A percentile compares a stretch with the other conserved stretches of the same genome.
Conservation (phyloP, 2,329 filamentous ascomycete species). For the Pseudocercospora cruenta region DNA sequence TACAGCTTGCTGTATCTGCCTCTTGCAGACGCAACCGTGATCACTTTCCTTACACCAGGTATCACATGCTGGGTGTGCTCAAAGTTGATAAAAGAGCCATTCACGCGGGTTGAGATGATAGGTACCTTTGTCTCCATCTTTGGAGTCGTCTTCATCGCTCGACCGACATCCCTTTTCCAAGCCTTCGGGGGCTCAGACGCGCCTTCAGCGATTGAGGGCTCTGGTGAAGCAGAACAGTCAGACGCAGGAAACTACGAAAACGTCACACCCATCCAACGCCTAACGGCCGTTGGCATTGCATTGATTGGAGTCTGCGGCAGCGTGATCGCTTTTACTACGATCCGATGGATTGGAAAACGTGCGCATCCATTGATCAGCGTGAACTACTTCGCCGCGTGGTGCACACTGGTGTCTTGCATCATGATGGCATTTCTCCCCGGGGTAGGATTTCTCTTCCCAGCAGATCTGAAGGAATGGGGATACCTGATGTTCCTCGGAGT, state of each 20-base stretch:
- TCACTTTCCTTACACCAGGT: constrained; percentile 82
- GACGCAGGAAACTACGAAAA: constrained; percentile 45
- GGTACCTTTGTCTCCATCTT: constrained; percentile 74
- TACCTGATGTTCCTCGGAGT: constrained; percentile 70
- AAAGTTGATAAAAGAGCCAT: constrained; percentile 73
- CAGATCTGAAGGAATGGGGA: constrained; percentile 62
- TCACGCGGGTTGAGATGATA: constrained; percentile 75
- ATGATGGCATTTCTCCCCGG: constrained; percentile 61
- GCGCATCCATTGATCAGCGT: constrained; percentile 83
- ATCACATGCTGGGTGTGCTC: constrained; percentile 81
- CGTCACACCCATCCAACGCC: constrained; percentile 65
- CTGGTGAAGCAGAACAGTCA: constrained; percentile 9
- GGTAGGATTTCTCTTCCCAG: constrained; percentile 61
- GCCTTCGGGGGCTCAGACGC: constrained; percentile 35
- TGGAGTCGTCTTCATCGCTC: constrained; percentile 82
- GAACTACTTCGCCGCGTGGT: constrained; percentile 78
- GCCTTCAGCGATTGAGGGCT: constrained; percentile 37
- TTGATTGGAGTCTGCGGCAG: constrained; percentile 78
- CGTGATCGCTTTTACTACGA: constrained; percentile 72
- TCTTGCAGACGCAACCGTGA: constrained; percentile 83
- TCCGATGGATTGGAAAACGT: constrained; percentile 77
- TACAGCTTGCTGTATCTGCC: constrained; percentile 77
- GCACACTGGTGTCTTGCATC: constrained; percentile 66
- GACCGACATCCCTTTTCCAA: constrained; percentile 63
- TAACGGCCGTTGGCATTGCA: constrained; percentile 71